Base-by-base conservation (phyloP, 257 asterid genomes). In the Penstemon newberryi region DNA sequence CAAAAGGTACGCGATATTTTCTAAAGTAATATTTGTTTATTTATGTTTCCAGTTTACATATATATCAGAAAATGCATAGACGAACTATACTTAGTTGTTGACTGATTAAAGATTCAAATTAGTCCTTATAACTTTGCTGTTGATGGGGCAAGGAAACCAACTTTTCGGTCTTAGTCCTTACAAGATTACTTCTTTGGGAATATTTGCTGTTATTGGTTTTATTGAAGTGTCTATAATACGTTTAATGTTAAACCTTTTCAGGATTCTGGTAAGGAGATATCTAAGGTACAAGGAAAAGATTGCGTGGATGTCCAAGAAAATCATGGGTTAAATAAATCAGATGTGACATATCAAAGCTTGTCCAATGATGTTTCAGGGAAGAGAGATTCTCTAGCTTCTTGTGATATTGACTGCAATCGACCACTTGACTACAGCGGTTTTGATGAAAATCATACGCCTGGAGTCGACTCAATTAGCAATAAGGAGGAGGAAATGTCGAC, bases 381-480 rank as follows among this genome's bases (percentile, higher is more conserved):
- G 56, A 63, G 50, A 74, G 72, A 51, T 71, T 19, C 70, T 11
- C 47, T 7, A 84, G 88, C 59, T 50, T 38, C 78, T 77, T 69
- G 25, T 67, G 78, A 78, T 59, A 62, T 80, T 37, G 90, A 80
- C 79, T 74, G 84, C 78, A 78, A 79, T 71, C 67, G n/a, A 70
- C 80, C 78, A 65, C 70, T 80, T 36, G 82, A 69, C 53, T 66
- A 71, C 53, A 63, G 60, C 45, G 81, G 57, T 69, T 75, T 51
- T 36, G 81, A 76, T 61, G 87, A 70, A 63, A 66, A 66, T 25
- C 63, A 51, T 56, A 67, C 11, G 0, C 39, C 55, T 13, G 52
- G 68, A 18, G 55, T 45, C 25, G 63, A 59, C 74, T 77, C 65
- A 56, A 75, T 72, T 42, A 49, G 64, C 44, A 69, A 77, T 53